A percentile compares a stretch with the other conserved stretches of the same genome.
phyloP scores from a whole-genome alignment of 2,329 filamentous ascomycete species.

The Dothideomycetidae sp. region DNA sequence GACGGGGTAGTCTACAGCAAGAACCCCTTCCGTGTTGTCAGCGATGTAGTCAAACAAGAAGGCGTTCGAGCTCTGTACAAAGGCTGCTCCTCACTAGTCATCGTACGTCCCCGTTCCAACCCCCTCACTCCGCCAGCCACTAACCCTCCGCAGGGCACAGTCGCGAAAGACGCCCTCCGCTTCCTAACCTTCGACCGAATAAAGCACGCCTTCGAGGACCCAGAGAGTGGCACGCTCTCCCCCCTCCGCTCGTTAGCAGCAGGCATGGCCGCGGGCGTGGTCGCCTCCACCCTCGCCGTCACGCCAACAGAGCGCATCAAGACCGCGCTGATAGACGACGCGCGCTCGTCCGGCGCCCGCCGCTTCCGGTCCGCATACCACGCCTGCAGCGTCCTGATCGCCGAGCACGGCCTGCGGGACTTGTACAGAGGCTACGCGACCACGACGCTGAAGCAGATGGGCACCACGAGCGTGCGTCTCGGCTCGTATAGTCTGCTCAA shows the following conservation, averaged over 20 bases:
- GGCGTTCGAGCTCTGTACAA: slow-evolving; percentile 47
- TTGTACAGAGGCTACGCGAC: slow-evolving; percentile 46
- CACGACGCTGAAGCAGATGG: slow-evolving; percentile 49
- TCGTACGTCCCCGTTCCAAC: slow-evolving; percentile 22
- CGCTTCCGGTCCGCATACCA: slow-evolving; percentile 39
- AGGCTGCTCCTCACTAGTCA: slow-evolving; percentile 45
- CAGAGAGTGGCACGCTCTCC: slow-evolving; percentile 41
- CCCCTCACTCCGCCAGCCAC: not conserved
- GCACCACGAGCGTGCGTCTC: slow-evolving; percentile 47
- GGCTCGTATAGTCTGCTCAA: slow-evolving; percentile 51
- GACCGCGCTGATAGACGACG: slow-evolving; percentile 52
- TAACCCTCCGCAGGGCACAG: slow-evolving; percentile 32
- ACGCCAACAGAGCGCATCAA: slow-evolving; percentile 57
- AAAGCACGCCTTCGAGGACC: slow-evolving; percentile 42
- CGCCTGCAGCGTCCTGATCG: slow-evolving; percentile 35
- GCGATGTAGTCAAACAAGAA: slow-evolving; percentile 40
- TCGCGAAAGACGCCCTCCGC: slow-evolving; percentile 51
- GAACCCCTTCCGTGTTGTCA: slow-evolving; percentile 46
- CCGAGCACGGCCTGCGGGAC: slow-evolving; percentile 37
- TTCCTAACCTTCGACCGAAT: slow-evolving; percentile 54
- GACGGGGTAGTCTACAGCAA: slow-evolving; percentile 31
- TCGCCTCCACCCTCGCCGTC: slow-evolving; percentile 49
- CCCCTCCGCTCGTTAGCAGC: slow-evolving; percentile 44
- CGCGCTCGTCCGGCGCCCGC: slow-evolving; percentile 28
- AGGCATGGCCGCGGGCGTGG: slow-evolving; percentile 49